Evolutionary conservation across 768 basidiomycete species (phyloP).

Genomic region (Kwoniella bestiolae): DNA sequence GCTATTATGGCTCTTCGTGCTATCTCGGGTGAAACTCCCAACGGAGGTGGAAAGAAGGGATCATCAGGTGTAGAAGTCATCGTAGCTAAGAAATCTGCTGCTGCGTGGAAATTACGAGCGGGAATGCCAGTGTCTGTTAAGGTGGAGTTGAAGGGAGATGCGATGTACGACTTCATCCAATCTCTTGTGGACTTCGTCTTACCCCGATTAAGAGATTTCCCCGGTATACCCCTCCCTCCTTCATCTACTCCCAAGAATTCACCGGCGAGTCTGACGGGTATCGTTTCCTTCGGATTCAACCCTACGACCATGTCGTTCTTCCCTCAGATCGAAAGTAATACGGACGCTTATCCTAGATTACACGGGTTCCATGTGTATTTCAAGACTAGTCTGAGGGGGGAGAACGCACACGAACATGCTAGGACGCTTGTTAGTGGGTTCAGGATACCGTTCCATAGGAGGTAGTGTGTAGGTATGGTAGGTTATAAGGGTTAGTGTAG

Average conservation of each 20-base stretch:
- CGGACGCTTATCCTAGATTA: slow-evolving; percentile 81
- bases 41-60: slow-evolving; percentile 72
- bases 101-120: slow-evolving; percentile 79
- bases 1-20: slow-evolving; percentile 85
- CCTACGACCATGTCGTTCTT: slow-evolving; percentile 85
- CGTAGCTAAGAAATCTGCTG: slow-evolving; percentile 62
- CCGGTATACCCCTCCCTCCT: slow-evolving; percentile 78
- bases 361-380: slow-evolving; percentile 95
- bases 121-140: slow-evolving; percentile 83
- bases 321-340: slow-evolving; percentile 93
- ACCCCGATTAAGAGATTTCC: slow-evolving; percentile 89
- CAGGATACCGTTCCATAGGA: slow-evolving; percentile 79
- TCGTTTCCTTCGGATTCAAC: slow-evolving; percentile 85
- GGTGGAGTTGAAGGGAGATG: slow-evolving; percentile 84
- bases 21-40: slow-evolving; percentile 78
- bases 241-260: slow-evolving; percentile 68
- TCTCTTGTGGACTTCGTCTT: slow-evolving; percentile 90
- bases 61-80: slow-evolving; percentile 76
- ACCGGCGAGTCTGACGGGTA: slow-evolving; percentile 78
- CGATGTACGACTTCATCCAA: slow-evolving; percentile 93
- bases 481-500: neutral
- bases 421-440: slow-evolving; percentile 86
- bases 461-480: slow-evolving; percentile 3
- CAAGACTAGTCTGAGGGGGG: slow-evolving; percentile 81
- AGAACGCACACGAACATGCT: slow-evolving; percentile 88